Percentiles rank a stretch among this genome's conserved stretches.
Conservation (phyloP, 768 basidiomycete genomes). For the Tricholoma terreum region DNA sequence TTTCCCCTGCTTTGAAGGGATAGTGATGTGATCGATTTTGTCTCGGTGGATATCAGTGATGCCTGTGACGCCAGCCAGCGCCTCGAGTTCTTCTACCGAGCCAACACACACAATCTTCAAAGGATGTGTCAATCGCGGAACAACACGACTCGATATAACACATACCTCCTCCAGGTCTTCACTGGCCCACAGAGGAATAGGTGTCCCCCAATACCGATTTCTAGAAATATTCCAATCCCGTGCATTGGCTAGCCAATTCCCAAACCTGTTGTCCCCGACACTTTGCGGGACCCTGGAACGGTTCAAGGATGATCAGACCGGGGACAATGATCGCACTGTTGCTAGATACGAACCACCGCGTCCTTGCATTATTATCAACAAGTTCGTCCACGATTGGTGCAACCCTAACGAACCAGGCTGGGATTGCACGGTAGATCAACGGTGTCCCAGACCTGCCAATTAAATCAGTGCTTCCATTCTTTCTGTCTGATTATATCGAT, state of each 20-base stretch:
- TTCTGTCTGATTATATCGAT: not conserved
- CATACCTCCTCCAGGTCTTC: slow-evolving; percentile 87
- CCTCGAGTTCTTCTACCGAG: slow-evolving; percentile 86
- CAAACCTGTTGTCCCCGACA: slow-evolving; percentile 90
- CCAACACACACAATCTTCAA: slow-evolving; percentile 76
- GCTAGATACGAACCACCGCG: slow-evolving; percentile 66
- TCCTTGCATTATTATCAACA: slow-evolving; percentile 85
- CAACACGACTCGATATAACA: not conserved
- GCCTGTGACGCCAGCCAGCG: slow-evolving; percentile 76
- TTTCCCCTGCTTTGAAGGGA: slow-evolving; percentile 87
- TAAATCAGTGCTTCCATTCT: not conserved
- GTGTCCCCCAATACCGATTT: slow-evolving; percentile 99
- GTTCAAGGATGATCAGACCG: slow-evolving; percentile 1
- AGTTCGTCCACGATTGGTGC: slow-evolving; percentile 82
- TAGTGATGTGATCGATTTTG: slow-evolving; percentile 93
- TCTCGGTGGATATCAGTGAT: slow-evolving; percentile 93
- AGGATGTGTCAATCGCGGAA: not conserved
- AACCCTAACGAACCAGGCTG: slow-evolving; percentile 94
- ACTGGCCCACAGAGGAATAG: slow-evolving; percentile 93
- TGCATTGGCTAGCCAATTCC: slow-evolving; percentile 97
- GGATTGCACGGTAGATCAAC: slow-evolving; percentile 93
- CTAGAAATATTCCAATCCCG: slow-evolving; percentile 99
- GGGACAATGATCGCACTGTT: not conserved
- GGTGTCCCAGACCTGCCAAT: slow-evolving; percentile 82
- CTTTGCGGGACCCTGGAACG: slow-evolving; percentile 80